These are phyloP conservation scores for Gloeopeniophorella convolvens DNA, from an alignment of 768 basidiomycete species.

Conservation along the genomic window DNA sequence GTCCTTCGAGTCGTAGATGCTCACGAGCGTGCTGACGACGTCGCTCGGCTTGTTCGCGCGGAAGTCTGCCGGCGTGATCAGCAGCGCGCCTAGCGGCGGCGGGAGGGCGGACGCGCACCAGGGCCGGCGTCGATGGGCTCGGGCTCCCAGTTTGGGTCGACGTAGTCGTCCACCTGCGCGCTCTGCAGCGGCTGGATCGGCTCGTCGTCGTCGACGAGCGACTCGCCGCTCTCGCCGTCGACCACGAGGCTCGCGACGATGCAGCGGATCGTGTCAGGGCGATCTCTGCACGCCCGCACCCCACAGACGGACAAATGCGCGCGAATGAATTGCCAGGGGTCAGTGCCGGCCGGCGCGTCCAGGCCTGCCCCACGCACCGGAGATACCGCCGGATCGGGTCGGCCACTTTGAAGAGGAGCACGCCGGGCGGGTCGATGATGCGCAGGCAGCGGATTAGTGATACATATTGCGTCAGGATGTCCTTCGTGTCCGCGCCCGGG, in stretches of 20 bases:
- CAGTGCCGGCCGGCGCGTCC: too few species aligned
- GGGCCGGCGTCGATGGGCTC: conserved; percentile 96
- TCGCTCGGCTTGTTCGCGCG: conserved; percentile 87
- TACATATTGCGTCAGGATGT: conserved; percentile 86
- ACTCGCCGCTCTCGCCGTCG: conserved; percentile 74
- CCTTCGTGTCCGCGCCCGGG: conserved; percentile 91
- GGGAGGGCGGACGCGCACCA: conserved; percentile 39
- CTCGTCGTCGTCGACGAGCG: conserved; percentile 80
- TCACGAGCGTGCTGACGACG: conserved; percentile 92
- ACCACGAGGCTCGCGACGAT: conserved; percentile 91
- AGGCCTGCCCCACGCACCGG: conserved; percentile 50
- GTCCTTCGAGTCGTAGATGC: conserved; percentile 96
- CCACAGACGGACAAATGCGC: too few species aligned
- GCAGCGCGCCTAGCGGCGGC: not conserved
- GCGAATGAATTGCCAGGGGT: too few species aligned
- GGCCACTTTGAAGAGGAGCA: conserved; percentile 88
- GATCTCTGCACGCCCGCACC: conserved; percentile 65
- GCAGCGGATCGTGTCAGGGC: conserved; percentile 89
- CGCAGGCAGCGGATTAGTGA: conserved; percentile 87
- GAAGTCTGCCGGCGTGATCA: conserved; percentile 56
- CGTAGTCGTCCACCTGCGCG: conserved; percentile 76
- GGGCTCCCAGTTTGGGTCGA: conserved; percentile 90
- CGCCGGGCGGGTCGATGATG: conserved; percentile 87
- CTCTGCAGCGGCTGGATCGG: conserved; percentile 71
- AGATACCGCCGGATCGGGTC: conserved; percentile 89